Evolutionary conservation across 106 monocot genomes (phyloP), one percentile per base, ranked within the genome.

Genomic region (Acanthochlamys bracteata): DNA sequence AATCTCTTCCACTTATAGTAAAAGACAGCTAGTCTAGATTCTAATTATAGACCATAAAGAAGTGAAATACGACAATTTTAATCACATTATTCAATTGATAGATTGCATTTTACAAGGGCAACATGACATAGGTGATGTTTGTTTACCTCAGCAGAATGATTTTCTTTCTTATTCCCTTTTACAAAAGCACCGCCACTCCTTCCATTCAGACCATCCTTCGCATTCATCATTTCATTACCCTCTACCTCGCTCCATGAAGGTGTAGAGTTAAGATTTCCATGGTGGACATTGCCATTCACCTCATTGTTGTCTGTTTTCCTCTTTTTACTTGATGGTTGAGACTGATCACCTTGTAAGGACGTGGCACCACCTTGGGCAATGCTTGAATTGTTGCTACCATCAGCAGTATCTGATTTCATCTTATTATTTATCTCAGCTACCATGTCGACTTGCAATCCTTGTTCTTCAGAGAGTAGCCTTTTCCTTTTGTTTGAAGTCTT

Each of bases 401-500:
- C 54, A 56, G 22, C 41, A 68, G 40, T 57, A 24, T 57, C 53
- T 23, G 20, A 52, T 66, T 53, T 64, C 9, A 49, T 19, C 4
- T 60, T 0, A 39, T 64, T 69, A 13, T 51, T 39, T 15, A 40
- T 51, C 20, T 65, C 25, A 24, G 41, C 40, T 27, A n/a, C 41
- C 42, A 54, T 74, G 59, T 76, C 76, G 62, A 13, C 10, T 21
- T 60, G 65, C 41, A 26, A 20, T 22, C 24, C 24, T 42, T n/a
- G 55, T 70, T 72, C 79, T 46, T 75, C 71, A 41, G 71, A 56
- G 21, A 57, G 24, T 17, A 39, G 11, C 24, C 68, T 71, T 74
- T 83, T 83, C 39, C 80, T 80, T 66, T 80, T 83, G 68, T 83
- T 88, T 20, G 78, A 70, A 67, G 25, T 43, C 54, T 75, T 76